Percentiles rank a stretch among this genome's conserved stretches.
phyloP scores from a whole-genome alignment of 1,139 yeast genomes.

The Eremothecium coryli region DNA sequence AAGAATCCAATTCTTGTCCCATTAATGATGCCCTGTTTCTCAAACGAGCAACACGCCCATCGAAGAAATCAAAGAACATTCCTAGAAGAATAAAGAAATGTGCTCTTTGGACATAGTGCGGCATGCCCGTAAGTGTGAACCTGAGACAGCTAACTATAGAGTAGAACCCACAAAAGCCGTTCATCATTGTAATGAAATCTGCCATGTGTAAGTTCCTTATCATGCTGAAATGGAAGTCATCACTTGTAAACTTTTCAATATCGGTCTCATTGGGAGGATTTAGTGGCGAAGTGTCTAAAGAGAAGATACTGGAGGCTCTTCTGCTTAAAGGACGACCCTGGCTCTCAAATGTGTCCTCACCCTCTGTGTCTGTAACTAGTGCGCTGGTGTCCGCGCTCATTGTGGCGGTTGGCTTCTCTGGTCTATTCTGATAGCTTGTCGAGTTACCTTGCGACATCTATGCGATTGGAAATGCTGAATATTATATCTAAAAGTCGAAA shows the following conservation, averaged over 20 bases:
- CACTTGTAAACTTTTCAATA: conserved; percentile 67
- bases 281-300: conserved; percentile 32
- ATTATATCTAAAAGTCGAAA: too few relatives aligned
- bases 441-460: too few relatives aligned
- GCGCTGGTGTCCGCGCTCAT: conserved; percentile 7
- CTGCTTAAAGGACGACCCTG: conserved; percentile 23
- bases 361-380: conserved; percentile 10
- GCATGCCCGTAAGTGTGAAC: conserved; percentile 57
- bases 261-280: conserved; percentile 65
- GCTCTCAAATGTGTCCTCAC: conserved; percentile 10
- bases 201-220: conserved; percentile 84
- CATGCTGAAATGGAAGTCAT: conserved; percentile 69
- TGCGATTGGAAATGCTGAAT: too few relatives aligned
- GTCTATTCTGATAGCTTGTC: too few relatives aligned
- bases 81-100: conserved; percentile 83
- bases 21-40: conserved; percentile 84
- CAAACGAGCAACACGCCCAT: conserved; percentile 93
- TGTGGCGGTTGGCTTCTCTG: too few relatives aligned
- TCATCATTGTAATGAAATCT: conserved; percentile 85
- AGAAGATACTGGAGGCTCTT: conserved; percentile 35
- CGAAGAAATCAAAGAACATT: conserved; percentile 88
- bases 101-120: conserved; percentile 77
- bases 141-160: conserved; percentile 80
- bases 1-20: conserved; percentile 95
- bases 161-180: conserved; percentile 85